Conservation (phyloP, 2,329 filamentous ascomycete species). For the Metarhizium rileyi region DNA sequence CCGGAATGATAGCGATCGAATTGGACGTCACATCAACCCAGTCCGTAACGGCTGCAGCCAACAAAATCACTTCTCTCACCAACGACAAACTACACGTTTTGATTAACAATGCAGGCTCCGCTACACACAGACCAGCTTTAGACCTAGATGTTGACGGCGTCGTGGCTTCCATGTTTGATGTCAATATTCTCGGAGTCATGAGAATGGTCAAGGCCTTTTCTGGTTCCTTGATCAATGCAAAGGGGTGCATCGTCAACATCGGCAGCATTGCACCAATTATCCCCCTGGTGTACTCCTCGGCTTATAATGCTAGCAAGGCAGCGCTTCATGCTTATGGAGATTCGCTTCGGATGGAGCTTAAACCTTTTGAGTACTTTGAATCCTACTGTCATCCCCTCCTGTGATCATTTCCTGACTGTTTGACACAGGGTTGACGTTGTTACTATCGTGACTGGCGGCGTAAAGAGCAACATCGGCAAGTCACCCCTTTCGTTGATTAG, state of each 20-base stretch:
- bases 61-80: conserved; percentile 9
- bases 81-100: conserved; percentile 12
- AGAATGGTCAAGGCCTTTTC: conserved; percentile 13
- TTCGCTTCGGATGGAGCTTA: conserved; percentile 14
- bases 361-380: conserved; percentile 11
- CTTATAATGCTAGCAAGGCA: conserved; percentile 16
- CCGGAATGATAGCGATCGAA: conserved; percentile 15
- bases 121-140: conserved; percentile 16
- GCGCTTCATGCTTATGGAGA: conserved; percentile 14
- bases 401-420: background rate
- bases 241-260: conserved; percentile 17
- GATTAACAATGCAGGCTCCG: conserved; percentile 15
- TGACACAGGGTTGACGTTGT: conserved; percentile 9
- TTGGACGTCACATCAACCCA: conserved; percentile 22
- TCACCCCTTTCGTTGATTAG: background rate
- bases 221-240: conserved; percentile 11
- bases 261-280: conserved; percentile 14
- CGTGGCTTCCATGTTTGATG: conserved; percentile 28
- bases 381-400: background rate
- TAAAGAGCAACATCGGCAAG: conserved; percentile 12
- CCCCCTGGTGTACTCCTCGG: conserved; percentile 10
- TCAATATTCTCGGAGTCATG: conserved; percentile 31
- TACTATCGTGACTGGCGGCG: conserved; percentile 9
- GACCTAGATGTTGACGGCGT: conserved; percentile 19
- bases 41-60: conserved; percentile 15